Evolutionary conservation across 768 basidiomycete species (phyloP), one percentile per base, ranked within the genome.

Genomic region (Leccinum uliginosum): DNA sequence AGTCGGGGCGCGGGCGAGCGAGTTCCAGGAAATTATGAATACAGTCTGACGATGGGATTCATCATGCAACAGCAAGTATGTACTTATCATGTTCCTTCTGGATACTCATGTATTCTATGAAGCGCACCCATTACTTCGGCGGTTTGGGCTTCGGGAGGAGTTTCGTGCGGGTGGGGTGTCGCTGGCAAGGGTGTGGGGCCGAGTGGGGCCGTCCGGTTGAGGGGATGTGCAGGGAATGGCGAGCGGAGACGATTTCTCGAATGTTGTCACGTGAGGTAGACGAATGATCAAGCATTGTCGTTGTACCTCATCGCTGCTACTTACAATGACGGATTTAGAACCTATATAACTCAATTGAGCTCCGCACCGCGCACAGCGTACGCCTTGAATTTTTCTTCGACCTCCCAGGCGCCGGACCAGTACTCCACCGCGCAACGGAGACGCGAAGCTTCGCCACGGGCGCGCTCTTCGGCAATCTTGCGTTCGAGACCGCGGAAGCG

Each of bases 321-420:
- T 11, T 19, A 19, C 40, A 19, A 10, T 19, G 10, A 40, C 10
- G n/a, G 17, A 38, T 38, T n/a, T 38, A n/a, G 40, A n/a, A 19
- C n/a, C 10, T 43, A 43, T 19, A 19, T 19, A 11, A 43, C 10
- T 43, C 19, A 43, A 19, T 43, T 43, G n/a, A 43, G 5, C 19
- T 19, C 40, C 10, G n/a, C 19, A 43, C 40, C 40, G 19, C 3
- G 19, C 10, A n/a, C 11, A 2, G 55, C 59, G 5, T 62, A 61
- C 54, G 35, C 38, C 40, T 67, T 69, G 65, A 93, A 89, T 45
- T 83, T 79, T 72, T 96, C 92, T 71, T 98, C 96, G 47, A 94
- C 86, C 70, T 98, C 93, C 96, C 96, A 98, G 45, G 94, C 95
- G 35, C 92, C 93, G 7, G 83, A 83, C 96, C 96, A 98, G 68